Base-by-base conservation (phyloP, 1,139 yeast species). In the Arxiozyma telluris region DNA sequence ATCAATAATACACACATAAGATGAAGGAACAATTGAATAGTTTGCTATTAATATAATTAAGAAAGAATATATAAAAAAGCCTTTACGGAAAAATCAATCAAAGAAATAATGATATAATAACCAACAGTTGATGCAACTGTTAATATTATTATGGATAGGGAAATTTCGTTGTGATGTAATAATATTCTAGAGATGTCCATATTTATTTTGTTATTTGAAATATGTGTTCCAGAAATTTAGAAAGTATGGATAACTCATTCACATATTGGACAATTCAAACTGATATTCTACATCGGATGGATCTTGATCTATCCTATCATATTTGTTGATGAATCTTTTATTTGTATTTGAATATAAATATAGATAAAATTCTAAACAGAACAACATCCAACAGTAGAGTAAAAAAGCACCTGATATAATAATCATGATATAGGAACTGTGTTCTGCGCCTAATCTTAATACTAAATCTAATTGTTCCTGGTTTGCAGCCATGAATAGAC, bases 401-500 rank as follows among this genome's bases (percentile, higher is more conserved):
- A 88, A 61, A 63, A 87, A 86, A 0, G 95, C 93, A 1, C 87
- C 87, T 4, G 91, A 80, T 20, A 83, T 71, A 5, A 86, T 76
- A n/a, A 84, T 80, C 68, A 91, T 74, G 44, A 87, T 79, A 67
- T 91, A 91, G 0, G 96, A 82, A 50, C 93, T 82, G 63, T 88
- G 94, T 69, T 88, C 96, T 11, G 96, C 83, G 4, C 90, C 89
- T 61, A 87, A 75, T 59, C 82, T 83, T 55, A 82, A 73, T 1
- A 90, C 88, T 57, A 88, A 73, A 18, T 73, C 72, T 64, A 91
- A 74, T 64, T 91, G 96, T 67, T 91, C 96, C 66, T 91, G 97
- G 57, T 79, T 90, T 27, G 98, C 98, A 27, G 88, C 81, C 96
- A 90, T 89, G 67, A 91, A 91, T 59, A 87, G 66, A 20, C 87